Percentiles rank a stretch among this genome's conserved stretches.
These are phyloP conservation scores for Diplogelasinospora grovesii DNA, from an alignment of 495 filamentous ascomycete species.

Conservation along the genomic window DNA sequence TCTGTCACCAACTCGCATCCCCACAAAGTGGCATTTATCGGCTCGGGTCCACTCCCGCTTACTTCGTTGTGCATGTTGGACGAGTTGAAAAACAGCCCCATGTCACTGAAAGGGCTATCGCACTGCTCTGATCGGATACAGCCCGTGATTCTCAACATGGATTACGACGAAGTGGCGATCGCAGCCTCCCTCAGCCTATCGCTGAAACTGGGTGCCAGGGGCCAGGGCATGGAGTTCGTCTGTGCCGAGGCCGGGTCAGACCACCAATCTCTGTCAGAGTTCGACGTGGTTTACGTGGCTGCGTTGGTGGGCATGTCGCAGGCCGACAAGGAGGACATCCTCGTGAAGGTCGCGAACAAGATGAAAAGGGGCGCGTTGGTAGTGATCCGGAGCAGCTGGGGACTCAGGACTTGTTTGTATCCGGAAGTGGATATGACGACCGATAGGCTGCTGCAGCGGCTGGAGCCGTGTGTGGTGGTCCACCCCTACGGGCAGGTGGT, in stretches of 20 bases:
- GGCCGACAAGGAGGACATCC: slow-evolving; percentile 21
- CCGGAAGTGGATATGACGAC: slow-evolving; percentile 22
- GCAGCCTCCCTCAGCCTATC: slow-evolving; percentile 10
- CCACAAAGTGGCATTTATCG: slow-evolving; percentile 21
- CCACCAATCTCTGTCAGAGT: slow-evolving; percentile 9
- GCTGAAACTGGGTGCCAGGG: slow-evolving; percentile 10
- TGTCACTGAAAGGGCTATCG: too few relatives aligned
- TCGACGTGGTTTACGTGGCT: slow-evolving; percentile 26
- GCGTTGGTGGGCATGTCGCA: slow-evolving; percentile 24
- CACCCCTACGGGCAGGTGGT: slow-evolving; percentile 25
- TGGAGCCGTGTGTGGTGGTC: slow-evolving; percentile 21
- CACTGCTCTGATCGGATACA: too few relatives aligned
- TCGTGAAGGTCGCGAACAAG: slow-evolving; percentile 10
- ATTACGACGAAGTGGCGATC: slow-evolving; percentile 17
- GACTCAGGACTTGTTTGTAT: slow-evolving; percentile 22
- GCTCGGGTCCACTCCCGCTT: slow-evolving; percentile 24
- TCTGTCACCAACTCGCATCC: slow-evolving; percentile 12
- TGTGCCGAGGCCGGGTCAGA: slow-evolving; percentile 16
- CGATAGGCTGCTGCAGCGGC: slow-evolving; percentile 5
- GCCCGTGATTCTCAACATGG: slow-evolving; percentile 21
- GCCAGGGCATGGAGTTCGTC: slow-evolving; percentile 22
- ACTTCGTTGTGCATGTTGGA: slow-evolving; percentile 24
- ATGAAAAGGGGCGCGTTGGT: slow-evolving; percentile 22
- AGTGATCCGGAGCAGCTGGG: slow-evolving; percentile 22
- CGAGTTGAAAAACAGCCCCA: slow-evolving; percentile 7